Evolutionary conservation across 148 eudicot species (phyloP), one percentile per base, ranked within the genome.

Genomic region (Fagopyrum esculentum): DNA sequence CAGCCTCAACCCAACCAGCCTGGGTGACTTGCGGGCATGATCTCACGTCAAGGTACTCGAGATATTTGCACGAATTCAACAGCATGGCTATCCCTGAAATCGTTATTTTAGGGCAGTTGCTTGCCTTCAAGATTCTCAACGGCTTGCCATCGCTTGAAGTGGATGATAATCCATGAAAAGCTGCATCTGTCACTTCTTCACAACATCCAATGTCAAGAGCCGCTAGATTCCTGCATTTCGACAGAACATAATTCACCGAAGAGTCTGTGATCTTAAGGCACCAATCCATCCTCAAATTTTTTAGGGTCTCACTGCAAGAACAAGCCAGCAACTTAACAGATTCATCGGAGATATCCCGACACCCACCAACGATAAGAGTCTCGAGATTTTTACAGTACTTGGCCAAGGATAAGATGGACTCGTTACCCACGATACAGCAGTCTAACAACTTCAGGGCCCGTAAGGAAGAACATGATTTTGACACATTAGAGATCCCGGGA

Each of bases 201-300:
- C 99, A 96, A 78, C 98, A 96, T 16, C 97, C 91, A 30, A 92
- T 80, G 72, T 90, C 99, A 16, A 95, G 91, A 43, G 84, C 92
- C 83, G 87, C 90, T 48, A 95, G 78, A 80, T 83, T 85, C 73
- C 78, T 83, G 87, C 98, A 96, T 52, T 83, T 76, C 0, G 81
- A 75, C 10, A 96, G 77, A 43, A 96, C 73, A 80, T 82, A 85
- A 45, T 71, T 82, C 80, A 96, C 71, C 4, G 98, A 89, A 60
- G 86, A 74, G 77, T 92, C 97, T 10, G 98, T 84, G 50, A 92
- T 79, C 71, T 89, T 89, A 72, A 87, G 77, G 83, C 99, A 96
- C 97, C 99, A 96, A 80, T 90, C 98, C 99, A 96, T 89, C 60
- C 91, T 82, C 55, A 96, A 85, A 66, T 79, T 84, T 79, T 82